Evolutionary conservation across 352 stramenopile genomes (phyloP).

Genomic region (Pythium oligandrum): DNA sequence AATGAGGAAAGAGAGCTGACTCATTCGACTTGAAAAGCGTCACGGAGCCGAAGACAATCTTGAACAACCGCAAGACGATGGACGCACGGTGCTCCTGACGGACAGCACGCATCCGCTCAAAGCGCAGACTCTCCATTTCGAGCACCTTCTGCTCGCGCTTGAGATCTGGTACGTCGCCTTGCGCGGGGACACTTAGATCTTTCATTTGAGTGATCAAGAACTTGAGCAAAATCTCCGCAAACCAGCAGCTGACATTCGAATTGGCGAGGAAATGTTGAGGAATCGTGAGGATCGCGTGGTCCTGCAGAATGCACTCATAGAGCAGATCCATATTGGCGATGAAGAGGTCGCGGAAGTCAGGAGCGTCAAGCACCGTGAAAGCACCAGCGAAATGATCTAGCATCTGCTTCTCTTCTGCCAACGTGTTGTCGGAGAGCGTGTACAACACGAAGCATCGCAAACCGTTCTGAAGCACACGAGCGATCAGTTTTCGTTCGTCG

Average conservation of each 20-base stretch:
- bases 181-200: slow-evolving; percentile 80
- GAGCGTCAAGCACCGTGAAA: slow-evolving; percentile 95
- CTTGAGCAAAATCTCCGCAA: slow-evolving; percentile 91
- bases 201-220: slow-evolving; percentile 95
- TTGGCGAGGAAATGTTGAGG: slow-evolving; percentile 94
- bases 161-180: slow-evolving; percentile 74
- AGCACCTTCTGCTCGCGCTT: slow-evolving; percentile 74
- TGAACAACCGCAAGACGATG: slow-evolving; percentile 91
- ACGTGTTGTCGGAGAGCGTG: slow-evolving; percentile 81
- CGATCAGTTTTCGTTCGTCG: slow-evolving; percentile 91
- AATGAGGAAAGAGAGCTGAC: slow-evolving; percentile 88
- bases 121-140: slow-evolving; percentile 59
- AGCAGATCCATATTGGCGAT: slow-evolving; percentile 88
- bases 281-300: slow-evolving; percentile 92
- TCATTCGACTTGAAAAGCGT: slow-evolving; percentile 96
- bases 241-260: slow-evolving; percentile 92
- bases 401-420: slow-evolving; percentile 93
- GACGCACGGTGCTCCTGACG: slow-evolving; percentile 69
- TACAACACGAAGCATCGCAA: slow-evolving; percentile 94
- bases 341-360: slow-evolving; percentile 91
- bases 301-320: slow-evolving; percentile 91
- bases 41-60: slow-evolving; percentile 95
- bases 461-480: slow-evolving; percentile 91
- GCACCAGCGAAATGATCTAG: slow-evolving; percentile 95
- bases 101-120: slow-evolving; percentile 78